A percentile compares a stretch with the other conserved stretches of the same genome.
Evolutionary conservation across 257 asterid species (phyloP).

Genomic region (Fraxinus anomala): DNA sequence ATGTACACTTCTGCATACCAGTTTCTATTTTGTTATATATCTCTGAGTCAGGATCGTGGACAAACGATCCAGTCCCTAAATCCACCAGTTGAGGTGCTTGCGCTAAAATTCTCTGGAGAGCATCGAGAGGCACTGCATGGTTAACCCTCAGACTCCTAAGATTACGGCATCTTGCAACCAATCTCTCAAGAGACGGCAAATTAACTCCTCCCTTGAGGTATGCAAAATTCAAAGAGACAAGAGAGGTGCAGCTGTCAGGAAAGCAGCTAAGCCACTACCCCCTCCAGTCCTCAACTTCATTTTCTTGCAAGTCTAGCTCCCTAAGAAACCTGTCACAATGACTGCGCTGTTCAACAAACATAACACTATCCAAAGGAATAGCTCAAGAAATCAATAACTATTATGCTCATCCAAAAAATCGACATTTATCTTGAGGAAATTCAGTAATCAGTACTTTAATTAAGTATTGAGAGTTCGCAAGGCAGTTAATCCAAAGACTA

Average conservation of each 20-base stretch:
- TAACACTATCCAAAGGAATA: not conserved
- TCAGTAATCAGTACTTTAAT: not conserved
- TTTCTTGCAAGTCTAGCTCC: conserved; percentile 86
- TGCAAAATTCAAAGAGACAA: conserved; percentile 74
- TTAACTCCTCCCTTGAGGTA: conserved; percentile 85
- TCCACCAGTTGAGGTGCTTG: conserved; percentile 73
- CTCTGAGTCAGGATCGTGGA: conserved; percentile 58
- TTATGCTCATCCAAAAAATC: not conserved
- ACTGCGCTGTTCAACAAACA: conserved; percentile 11
- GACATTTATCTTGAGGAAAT: not conserved
- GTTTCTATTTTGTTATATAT: conserved; percentile 42
- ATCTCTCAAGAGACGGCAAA: conserved; percentile 64
- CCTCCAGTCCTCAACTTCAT: conserved; percentile 71
- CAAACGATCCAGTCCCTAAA: conserved; percentile 70
- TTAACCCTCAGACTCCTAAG: conserved; percentile 69
- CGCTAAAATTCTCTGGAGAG: conserved; percentile 62
- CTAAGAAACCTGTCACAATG: conserved; percentile 54
- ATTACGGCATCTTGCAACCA: conserved; percentile 64
- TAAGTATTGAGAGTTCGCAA: not conserved
- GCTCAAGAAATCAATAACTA: not conserved
- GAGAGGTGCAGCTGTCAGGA: conserved; percentile 72
- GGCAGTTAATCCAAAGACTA: not conserved
- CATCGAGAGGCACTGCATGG: conserved; percentile 59
- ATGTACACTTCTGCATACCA: conserved; percentile 48
- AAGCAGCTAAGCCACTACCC: conserved; percentile 91